phyloP scores from a whole-genome alignment of 2,329 filamentous ascomycete species.

The Ceratocystis harringtonii region DNA sequence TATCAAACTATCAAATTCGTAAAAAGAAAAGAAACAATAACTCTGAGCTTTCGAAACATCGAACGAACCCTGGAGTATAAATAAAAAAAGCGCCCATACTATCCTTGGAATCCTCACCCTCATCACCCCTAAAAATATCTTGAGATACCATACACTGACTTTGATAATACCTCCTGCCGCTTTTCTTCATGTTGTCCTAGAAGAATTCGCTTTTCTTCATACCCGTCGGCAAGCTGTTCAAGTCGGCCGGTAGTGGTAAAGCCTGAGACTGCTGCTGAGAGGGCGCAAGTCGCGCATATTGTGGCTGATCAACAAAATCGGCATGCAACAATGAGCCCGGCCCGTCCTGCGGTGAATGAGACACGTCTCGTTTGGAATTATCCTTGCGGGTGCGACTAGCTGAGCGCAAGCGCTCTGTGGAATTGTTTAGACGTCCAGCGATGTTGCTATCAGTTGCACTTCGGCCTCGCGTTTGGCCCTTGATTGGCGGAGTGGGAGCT shows the following conservation, averaged over 20 bases:
- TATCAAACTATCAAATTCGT: background rate
- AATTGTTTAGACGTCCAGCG: constrained; percentile 39
- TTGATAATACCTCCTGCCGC: background rate
- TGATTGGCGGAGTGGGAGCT: constrained; percentile 30
- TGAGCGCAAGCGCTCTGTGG: constrained; percentile 45
- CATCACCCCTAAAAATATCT: no score
- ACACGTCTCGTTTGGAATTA: constrained; percentile 20
- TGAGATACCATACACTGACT: background rate
- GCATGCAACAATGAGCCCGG: constrained; percentile 28
- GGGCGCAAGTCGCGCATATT: background rate
- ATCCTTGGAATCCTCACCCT: background rate
- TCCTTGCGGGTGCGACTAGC: constrained; percentile 41
- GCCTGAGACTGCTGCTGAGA: background rate
- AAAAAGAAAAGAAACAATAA: constrained; percentile 6
- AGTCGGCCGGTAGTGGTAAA: background rate
- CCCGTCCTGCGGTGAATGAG: constrained; percentile 28
- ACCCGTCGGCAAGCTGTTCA: constrained; percentile 34
- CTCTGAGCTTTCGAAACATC: background rate
- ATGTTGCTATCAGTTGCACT: constrained; percentile 37
- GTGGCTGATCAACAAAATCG: constrained; percentile 24
- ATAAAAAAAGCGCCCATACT: constrained; percentile 8
- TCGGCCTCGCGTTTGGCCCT: constrained; percentile 40
- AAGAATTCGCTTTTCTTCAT: constrained; percentile 42
- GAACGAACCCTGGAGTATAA: background rate
- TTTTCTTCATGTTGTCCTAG: constrained; percentile 22